These are phyloP conservation scores for Solanum gracilifrons DNA, from an alignment of 257 asterid genomes.

Conservation along the genomic window DNA sequence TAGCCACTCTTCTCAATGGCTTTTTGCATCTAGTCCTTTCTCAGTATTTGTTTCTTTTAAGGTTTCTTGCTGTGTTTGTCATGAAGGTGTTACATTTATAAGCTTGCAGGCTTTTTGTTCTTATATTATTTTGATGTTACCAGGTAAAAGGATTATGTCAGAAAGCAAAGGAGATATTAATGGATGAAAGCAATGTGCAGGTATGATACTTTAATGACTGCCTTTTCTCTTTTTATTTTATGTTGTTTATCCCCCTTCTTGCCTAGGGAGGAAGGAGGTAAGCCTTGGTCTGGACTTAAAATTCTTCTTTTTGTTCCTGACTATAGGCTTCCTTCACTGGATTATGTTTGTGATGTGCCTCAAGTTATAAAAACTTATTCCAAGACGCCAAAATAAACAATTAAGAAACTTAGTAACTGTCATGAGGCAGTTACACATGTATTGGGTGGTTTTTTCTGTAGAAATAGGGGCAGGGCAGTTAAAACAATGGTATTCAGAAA, in stretches of 20 bases:
- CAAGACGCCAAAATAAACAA: too few relatives aligned
- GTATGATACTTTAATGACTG: slow-evolving; percentile 9
- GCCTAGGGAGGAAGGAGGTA: background rate
- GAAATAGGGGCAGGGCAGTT: too few relatives aligned
- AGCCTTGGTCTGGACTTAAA: background rate
- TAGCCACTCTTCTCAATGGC: background rate
- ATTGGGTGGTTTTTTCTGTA: too few relatives aligned
- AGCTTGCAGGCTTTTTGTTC: background rate
- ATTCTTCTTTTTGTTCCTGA: background rate
- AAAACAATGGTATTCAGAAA: too few relatives aligned
- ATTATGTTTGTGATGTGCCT: too few relatives aligned
- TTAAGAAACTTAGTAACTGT: too few relatives aligned
- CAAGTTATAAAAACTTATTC: too few relatives aligned
- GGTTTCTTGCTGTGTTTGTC: background rate
- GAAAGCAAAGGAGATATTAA: slow-evolving; percentile 69
- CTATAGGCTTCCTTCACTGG: background rate
- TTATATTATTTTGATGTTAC: background rate
- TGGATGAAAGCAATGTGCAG: slow-evolving; percentile 77
- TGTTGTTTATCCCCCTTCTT: background rate
- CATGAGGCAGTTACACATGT: too few relatives aligned
- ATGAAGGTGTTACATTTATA: background rate
- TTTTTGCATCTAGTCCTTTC: background rate
- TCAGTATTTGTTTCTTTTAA: background rate
- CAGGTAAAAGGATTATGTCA: slow-evolving; percentile 63
- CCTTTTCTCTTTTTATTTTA: background rate